A percentile compares a stretch with the other conserved stretches of the same genome.
phyloP scores from a whole-genome alignment of 139 green algal species.

The Edaphochlamys debaryana region DNA sequence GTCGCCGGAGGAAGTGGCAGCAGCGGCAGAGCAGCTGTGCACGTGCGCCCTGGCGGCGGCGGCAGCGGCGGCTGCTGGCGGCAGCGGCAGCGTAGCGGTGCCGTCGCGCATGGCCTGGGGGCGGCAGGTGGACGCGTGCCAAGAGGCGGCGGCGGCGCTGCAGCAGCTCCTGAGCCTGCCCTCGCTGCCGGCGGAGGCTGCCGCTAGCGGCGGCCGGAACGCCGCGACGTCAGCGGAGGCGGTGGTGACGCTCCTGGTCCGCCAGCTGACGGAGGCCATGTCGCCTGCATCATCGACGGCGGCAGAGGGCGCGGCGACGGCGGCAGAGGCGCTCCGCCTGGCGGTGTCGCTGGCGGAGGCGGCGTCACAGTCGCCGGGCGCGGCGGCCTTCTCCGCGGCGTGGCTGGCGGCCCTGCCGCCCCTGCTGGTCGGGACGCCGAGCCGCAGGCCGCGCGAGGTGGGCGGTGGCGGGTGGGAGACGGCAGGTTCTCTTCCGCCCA shows the following conservation, averaged over 20 bases:
- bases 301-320: not conserved
- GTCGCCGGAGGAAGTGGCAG: not conserved
- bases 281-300: not conserved
- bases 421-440: conserved; percentile 19
- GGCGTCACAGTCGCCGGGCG: not conserved
- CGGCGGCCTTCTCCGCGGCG: conserved; percentile 4
- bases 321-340: conserved; percentile 1
- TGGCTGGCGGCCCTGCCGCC: not conserved
- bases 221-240: not conserved
- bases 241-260: conserved; percentile 3
- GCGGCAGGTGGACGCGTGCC: not conserved
- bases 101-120: conserved; percentile 17
- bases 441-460: too few relatives aligned
- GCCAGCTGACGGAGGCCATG: not conserved
- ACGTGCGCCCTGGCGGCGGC: not conserved
- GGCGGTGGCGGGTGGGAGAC: too few relatives aligned
- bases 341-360: conserved; percentile 7
- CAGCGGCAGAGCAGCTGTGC: conserved; percentile 13
- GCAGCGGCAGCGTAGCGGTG: not conserved
- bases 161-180: conserved; percentile 1
- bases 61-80: not conserved
- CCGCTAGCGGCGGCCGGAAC: not conserved
- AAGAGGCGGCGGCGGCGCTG: conserved; percentile 11
- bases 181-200: too few relatives aligned
- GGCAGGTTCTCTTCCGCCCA: too few relatives aligned